These are phyloP conservation scores for Aspergillus flavus DNA, from an alignment of 2,329 filamentous ascomycete genomes.

Conservation along the genomic window DNA sequence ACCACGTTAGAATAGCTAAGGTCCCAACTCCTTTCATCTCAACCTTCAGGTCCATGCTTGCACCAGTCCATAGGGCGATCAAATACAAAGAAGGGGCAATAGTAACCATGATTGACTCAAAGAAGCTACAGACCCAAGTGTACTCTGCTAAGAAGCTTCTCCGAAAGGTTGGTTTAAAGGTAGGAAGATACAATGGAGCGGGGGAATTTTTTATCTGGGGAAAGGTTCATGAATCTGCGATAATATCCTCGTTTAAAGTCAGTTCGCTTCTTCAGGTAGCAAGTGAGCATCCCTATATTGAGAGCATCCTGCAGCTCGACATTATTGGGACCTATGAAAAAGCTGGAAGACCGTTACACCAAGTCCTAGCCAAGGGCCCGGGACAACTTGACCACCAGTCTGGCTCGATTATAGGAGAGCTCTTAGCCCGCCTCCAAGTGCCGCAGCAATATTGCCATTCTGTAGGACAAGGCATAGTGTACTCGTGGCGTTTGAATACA, in stretches of 20 bases:
- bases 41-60: conserved; percentile 25
- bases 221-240: conserved; percentile 26
- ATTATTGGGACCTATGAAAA: conserved; percentile 13
- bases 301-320: conserved; percentile 29
- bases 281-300: conserved; percentile 20
- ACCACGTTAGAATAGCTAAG: conserved; percentile 28
- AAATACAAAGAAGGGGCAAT: conserved; percentile 24
- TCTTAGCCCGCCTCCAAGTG: conserved; percentile 25
- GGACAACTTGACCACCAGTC: conserved; percentile 18
- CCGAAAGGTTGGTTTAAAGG: conserved; percentile 14
- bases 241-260: conserved; percentile 32
- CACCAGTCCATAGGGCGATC: conserved; percentile 37
- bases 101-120: conserved; percentile 35
- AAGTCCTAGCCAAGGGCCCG: conserved; percentile 12
- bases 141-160: conserved; percentile 33
- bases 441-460: conserved; percentile 24
- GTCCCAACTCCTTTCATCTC: conserved; percentile 39
- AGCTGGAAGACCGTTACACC: conserved; percentile 18
- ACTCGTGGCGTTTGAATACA: conserved; percentile 25
- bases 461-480: conserved; percentile 24
- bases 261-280: conserved; percentile 24
- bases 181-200: conserved; percentile 28
- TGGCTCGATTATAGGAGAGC: conserved; percentile 25
- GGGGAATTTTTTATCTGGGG: conserved; percentile 43
- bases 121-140: conserved; percentile 23